These are phyloP conservation scores for Margaritispora aquatica DNA, from an alignment of 495 filamentous ascomycete genomes.

Conservation along the genomic window DNA sequence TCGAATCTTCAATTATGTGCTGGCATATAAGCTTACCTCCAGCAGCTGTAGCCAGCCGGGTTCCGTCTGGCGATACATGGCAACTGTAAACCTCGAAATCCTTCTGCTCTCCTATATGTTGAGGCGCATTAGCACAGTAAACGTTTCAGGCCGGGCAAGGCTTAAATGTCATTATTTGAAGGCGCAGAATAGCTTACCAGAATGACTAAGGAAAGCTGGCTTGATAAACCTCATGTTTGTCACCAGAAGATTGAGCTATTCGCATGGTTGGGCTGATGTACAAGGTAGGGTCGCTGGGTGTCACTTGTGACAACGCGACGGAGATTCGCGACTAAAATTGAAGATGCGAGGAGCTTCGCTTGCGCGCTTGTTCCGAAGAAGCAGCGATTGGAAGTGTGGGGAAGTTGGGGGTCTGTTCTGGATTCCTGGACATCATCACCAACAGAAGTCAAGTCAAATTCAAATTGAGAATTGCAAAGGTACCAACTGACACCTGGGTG, in stretches of 20 bases:
- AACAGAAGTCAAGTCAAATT: no score
- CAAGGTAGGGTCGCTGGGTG: background rate
- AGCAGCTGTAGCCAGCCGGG: constrained; percentile 83
- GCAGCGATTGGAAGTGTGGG: background rate
- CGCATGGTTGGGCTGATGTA: constrained; percentile 17
- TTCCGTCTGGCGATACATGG: constrained; percentile 91
- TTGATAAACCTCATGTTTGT: constrained; percentile 80
- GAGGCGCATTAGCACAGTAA: constrained; percentile 9
- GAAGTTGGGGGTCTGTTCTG: no score
- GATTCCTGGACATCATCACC: no score
- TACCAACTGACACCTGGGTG: no score
- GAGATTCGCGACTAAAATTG: constrained; percentile 5
- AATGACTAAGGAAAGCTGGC: constrained; percentile 89
- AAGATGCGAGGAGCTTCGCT: background rate
- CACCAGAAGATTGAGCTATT: constrained; percentile 13
- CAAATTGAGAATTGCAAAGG: no score
- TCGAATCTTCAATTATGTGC: constrained; percentile 3
- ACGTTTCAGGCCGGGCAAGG: background rate
- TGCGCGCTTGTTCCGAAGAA: constrained; percentile 1
- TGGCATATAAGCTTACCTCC: constrained; percentile 56
- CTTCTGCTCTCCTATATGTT: constrained; percentile 73
- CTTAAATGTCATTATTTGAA: background rate
- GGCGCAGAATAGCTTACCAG: constrained; percentile 47
- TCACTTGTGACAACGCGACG: constrained; percentile 10
- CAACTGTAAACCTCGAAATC: constrained; percentile 97